Evolutionary conservation across 768 basidiomycete genomes (phyloP).

Genomic region (Phylloporus sp.): DNA sequence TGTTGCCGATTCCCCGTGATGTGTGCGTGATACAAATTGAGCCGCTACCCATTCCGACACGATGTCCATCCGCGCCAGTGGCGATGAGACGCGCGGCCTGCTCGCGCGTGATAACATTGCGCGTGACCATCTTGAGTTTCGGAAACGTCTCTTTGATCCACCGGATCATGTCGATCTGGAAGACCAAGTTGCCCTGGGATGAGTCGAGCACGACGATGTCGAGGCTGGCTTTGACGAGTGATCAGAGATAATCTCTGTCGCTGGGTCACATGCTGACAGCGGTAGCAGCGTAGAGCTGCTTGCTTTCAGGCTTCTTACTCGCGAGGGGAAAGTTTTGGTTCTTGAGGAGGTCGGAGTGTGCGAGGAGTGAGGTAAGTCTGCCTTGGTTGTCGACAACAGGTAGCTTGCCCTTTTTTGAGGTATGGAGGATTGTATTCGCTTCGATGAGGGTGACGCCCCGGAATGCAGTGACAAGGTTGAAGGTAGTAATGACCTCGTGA

Average conservation of each 20-base stretch:
- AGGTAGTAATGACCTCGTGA: constrained; percentile 86
- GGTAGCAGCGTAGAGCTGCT: constrained; percentile 95
- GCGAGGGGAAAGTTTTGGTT: constrained; percentile 96
- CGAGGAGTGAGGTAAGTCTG: constrained; percentile 76
- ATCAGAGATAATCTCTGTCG: constrained; percentile 76
- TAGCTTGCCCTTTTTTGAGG: constrained; percentile 97
- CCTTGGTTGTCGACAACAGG: constrained; percentile 71
- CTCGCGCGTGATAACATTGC: constrained; percentile 97
- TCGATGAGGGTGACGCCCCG: constrained; percentile 86
- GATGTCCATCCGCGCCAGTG: constrained; percentile 93
- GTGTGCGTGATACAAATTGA: constrained; percentile 99
- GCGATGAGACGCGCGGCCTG: constrained; percentile 92
- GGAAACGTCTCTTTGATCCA: constrained; percentile 90
- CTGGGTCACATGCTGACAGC: constrained; percentile 89
- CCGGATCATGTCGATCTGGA: constrained; percentile 88
- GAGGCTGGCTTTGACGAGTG: constrained; percentile 90
- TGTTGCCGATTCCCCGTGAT: constrained; percentile 94
- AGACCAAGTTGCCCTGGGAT: constrained; percentile 93
- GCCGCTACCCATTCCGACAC: constrained; percentile 96
- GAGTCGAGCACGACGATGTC: constrained; percentile 96
- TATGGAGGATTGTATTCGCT: constrained; percentile 91
- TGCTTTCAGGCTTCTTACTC: constrained; percentile 82
- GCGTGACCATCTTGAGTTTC: constrained; percentile 87
- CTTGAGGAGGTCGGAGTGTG: constrained; percentile 95
- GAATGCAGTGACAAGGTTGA: constrained; percentile 75